Base-by-base conservation (phyloP, 768 basidiomycete species). In the Arthromyces matolae region DNA sequence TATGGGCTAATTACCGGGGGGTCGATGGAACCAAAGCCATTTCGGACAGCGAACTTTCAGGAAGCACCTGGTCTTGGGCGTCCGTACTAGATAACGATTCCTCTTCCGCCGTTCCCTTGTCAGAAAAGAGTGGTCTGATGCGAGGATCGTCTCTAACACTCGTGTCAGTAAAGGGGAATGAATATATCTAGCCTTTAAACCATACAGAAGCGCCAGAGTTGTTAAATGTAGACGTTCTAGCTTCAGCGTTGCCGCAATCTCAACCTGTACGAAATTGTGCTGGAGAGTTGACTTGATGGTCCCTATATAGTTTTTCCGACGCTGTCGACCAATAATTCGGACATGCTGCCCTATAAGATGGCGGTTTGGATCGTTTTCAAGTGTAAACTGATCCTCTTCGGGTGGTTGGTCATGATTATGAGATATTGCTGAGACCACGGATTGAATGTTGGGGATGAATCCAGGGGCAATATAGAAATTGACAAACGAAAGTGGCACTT, bases 331-430 rank as follows among this genome's bases (percentile, higher is more conserved):
- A 4, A 50, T 32, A 9, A 50, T 18, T 8, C 31, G 20, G 10
- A 45, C 49, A 40, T 50, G 49, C 8, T 20, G 20, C 29, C 49
- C 49, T 13, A 50, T 24, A 16, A 39, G 27, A 31, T n/a, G 49
- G 13, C 6, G 28, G n/a, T 45, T 44, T 9, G 20, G 37, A 32
- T 50, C 49, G 8, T 33, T n/a, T 3, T 19, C 20, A 2, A 9
- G n/a, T 22, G n/a, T 5, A 18, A 19, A 19, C 1, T 37, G 12
- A 18, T 36, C 13, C 14, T 16, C 18, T 7, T 20, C 7, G 4
- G 32, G n/a, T n/a, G n/a, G n/a, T n/a, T n/a, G n/a, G n/a, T n/a
- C n/a, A n/a, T n/a, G n/a, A n/a, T n/a, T n/a, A n/a, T n/a, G n/a
- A n/a, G n/a, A n/a, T n/a, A n/a, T n/a, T n/a, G n/a, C n/a, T n/a